Evolutionary conservation across 352 stramenopile species (phyloP).

Genomic region (Pelagophyceae sp.): DNA sequence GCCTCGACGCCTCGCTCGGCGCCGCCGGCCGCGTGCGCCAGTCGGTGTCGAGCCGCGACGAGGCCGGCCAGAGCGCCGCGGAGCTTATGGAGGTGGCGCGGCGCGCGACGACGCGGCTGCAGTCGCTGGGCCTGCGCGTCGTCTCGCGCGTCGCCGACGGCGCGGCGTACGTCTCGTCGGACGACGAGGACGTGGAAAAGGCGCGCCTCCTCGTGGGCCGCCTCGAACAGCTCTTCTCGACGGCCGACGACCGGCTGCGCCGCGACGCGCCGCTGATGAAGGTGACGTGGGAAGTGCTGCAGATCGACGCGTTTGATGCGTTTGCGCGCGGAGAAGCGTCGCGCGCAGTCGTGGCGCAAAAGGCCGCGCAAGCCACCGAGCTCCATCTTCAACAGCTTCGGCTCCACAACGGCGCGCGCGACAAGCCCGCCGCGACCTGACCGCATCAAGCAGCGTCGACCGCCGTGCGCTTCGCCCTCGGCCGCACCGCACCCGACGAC

Average conservation of each 20-base stretch:
- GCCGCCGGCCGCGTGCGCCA: background rate
- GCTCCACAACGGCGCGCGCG: no score
- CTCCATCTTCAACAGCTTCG: no score
- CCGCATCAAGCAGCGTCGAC: no score
- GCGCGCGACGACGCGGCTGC: background rate
- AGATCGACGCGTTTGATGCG: slow-evolving; percentile 5
- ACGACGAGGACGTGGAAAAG: background rate
- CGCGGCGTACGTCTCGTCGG: background rate
- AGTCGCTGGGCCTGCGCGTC: background rate
- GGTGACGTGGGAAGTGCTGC: slow-evolving; percentile 1
- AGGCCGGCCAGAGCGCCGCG: background rate
- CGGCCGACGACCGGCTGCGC: background rate
- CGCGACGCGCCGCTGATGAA: slow-evolving; percentile 3
- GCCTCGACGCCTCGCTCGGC: background rate
- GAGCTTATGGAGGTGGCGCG: background rate
- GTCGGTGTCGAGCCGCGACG: background rate
- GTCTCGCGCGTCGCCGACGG: background rate
- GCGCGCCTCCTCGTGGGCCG: background rate
- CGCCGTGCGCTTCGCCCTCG: no score
- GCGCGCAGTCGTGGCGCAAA: background rate
- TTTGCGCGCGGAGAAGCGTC: background rate
- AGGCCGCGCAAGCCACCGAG: background rate
- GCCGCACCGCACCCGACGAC: no score
- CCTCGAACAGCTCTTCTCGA: background rate
- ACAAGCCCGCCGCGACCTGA: no score